phyloP scores from a whole-genome alignment of 768 basidiomycete genomes.

The Pluteus cervinus region DNA sequence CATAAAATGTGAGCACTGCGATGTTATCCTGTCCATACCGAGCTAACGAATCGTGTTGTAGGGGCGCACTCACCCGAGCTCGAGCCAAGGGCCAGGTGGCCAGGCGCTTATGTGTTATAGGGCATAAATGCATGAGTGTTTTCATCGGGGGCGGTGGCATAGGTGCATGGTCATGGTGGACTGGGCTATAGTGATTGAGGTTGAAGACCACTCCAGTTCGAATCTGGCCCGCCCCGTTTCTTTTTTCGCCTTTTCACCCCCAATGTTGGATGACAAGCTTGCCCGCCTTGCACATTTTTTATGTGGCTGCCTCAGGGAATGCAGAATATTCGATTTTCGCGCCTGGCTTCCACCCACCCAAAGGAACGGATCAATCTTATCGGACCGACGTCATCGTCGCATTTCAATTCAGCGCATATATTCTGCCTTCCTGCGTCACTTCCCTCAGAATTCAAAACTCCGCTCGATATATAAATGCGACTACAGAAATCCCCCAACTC shows the following conservation, averaged over 20 bases:
- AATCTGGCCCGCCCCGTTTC: too few species aligned
- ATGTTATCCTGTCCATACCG: conserved; percentile 17
- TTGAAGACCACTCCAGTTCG: too few species aligned
- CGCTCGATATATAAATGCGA: neutral
- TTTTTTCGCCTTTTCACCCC: too few species aligned
- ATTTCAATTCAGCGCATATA: neutral
- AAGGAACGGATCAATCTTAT: neutral
- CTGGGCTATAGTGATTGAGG: too few species aligned
- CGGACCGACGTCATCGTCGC: neutral
- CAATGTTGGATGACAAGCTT: too few species aligned
- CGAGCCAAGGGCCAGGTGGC: too few species aligned
- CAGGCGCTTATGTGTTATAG: too few species aligned
- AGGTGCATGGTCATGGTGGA: too few species aligned
- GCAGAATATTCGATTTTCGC: neutral
- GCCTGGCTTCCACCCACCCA: too few species aligned
- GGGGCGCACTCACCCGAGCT: too few species aligned
- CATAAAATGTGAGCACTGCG: conserved; percentile 20
- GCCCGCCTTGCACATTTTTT: neutral
- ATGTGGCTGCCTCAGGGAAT: neutral
- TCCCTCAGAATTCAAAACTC: conserved; percentile 4
- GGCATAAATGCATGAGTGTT: too few species aligned
- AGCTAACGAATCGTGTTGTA: conserved; percentile 3
- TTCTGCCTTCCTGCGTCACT: neutral
- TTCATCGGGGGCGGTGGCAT: too few species aligned
- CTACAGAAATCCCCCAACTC: conserved; percentile 9